phyloP scores from a whole-genome alignment of 495 filamentous ascomycete genomes.

The Pseudomonodictys pantanalensis region DNA sequence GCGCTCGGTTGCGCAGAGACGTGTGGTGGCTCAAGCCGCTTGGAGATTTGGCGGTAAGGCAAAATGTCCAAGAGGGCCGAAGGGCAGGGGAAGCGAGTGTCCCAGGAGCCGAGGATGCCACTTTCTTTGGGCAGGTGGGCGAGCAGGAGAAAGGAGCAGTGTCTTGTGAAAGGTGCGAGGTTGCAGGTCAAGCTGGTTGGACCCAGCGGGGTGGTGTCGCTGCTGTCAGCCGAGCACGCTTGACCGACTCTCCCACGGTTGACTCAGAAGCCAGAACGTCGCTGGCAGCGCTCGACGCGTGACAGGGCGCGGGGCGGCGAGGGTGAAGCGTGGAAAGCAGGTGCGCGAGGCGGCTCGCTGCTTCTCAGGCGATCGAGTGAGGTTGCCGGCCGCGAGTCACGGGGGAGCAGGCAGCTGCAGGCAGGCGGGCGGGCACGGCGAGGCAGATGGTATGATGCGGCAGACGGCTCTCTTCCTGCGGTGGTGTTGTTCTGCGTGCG shows the following conservation, averaged over 20 bases:
- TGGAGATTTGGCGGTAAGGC: constrained; percentile 2
- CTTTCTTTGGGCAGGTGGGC: neutral
- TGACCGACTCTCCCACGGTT: constrained; percentile 25
- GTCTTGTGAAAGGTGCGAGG: constrained; percentile 8
- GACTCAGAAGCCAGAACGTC: neutral
- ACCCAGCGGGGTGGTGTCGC: constrained; percentile 18
- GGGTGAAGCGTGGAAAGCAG: neutral
- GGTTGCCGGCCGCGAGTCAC: constrained; percentile 1
- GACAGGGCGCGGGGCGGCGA: neutral
- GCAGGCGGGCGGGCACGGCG: neutral
- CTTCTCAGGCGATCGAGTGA: constrained; percentile 15
- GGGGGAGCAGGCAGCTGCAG: neutral
- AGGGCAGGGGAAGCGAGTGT: constrained; percentile 5
- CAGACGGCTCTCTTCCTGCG: neutral
- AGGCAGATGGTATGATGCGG: neutral
- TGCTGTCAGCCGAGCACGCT: constrained; percentile 28
- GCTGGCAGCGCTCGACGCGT: neutral
- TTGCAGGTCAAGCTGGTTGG: constrained; percentile 21
- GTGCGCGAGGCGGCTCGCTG: neutral
- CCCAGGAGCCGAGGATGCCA: neutral
- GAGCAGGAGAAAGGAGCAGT: constrained; percentile 7
- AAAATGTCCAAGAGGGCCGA: constrained; percentile 2
- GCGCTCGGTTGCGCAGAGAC: neutral
- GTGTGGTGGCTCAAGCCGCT: neutral
- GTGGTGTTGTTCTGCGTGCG: neutral